phyloP scores from a whole-genome alignment of 2,329 filamentous ascomycete species.

The Stemphylium lycopersici region DNA sequence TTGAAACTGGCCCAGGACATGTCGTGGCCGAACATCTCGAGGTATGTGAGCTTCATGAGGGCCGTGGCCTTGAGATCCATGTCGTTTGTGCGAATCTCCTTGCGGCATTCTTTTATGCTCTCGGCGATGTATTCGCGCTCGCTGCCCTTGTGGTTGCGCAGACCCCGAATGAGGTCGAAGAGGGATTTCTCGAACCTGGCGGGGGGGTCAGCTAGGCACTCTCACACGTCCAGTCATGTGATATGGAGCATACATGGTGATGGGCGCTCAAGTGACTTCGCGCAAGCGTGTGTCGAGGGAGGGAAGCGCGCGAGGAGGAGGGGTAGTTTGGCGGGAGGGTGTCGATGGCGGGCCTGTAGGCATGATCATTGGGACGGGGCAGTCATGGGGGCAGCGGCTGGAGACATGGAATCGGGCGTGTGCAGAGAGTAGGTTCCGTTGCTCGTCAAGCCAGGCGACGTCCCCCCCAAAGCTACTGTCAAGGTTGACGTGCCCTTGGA shows the following conservation, averaged over 20 bases:
- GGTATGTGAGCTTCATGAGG: conserved; percentile 91
- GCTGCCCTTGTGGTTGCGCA: conserved; percentile 93
- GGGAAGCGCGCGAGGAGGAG: conserved; percentile 33
- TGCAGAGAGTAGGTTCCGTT: too few species aligned
- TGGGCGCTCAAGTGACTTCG: conserved; percentile 22
- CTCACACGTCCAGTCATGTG: too few species aligned
- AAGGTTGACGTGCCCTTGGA: conserved; percentile 17
- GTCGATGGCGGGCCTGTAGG: conserved; percentile 32
- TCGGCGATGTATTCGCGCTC: conserved; percentile 96
- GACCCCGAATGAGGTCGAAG: conserved; percentile 95
- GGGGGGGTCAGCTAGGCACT: too few species aligned
- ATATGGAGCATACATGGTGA: too few species aligned
- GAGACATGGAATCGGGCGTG: background rate
- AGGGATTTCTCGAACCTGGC: conserved; percentile 89
- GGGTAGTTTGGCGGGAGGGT: conserved; percentile 35
- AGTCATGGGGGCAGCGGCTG: conserved; percentile 17
- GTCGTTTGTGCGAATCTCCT: conserved; percentile 89
- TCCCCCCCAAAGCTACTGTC: background rate
- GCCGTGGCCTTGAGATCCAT: conserved; percentile 98
- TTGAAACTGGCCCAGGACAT: conserved; percentile 99
- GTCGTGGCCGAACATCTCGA: conserved; percentile 98
- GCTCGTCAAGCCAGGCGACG: too few species aligned
- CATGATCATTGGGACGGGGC: conserved; percentile 39
- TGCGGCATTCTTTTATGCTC: conserved; percentile 91
- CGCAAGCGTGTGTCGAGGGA: conserved; percentile 24